Percentiles rank a stretch among this genome's conserved stretches.
Evolutionary conservation across 805 yeast genomes (phyloP).

Genomic region (Wickerhamiella lipophila): DNA sequence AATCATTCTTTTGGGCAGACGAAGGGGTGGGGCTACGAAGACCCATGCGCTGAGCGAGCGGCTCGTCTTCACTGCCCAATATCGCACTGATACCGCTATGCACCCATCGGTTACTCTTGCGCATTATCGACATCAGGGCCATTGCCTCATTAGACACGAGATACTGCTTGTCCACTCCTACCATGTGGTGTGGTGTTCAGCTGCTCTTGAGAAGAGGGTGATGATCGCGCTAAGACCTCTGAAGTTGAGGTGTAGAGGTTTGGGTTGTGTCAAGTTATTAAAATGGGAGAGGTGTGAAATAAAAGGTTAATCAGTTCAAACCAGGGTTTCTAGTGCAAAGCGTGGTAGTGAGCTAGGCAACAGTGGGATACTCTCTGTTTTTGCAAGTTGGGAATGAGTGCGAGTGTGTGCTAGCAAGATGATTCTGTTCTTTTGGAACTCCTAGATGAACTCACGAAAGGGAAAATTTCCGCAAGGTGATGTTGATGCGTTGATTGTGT

Average conservation of each 20-base stretch:
- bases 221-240: background rate
- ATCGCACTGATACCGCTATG: slow-evolving; percentile 78
- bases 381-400: too few relatives aligned
- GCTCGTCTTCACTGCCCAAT: slow-evolving; percentile 47
- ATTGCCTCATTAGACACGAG: slow-evolving; percentile 83
- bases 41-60: slow-evolving; percentile 28
- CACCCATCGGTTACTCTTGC: slow-evolving; percentile 66
- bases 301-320: too few relatives aligned
- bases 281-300: too few relatives aligned
- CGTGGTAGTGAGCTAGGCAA: too few relatives aligned
- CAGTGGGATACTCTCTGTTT: too few relatives aligned
- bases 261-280: too few relatives aligned
- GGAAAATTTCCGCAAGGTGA: too few relatives aligned
- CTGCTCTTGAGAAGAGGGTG: background rate
- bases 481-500: too few relatives aligned
- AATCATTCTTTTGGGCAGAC: slow-evolving; percentile 34
- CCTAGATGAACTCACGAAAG: too few relatives aligned
- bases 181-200: slow-evolving; percentile 5
- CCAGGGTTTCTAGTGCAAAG: too few relatives aligned
- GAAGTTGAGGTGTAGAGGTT: background rate
- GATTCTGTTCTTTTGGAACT: too few relatives aligned
- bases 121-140: slow-evolving; percentile 74
- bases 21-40: slow-evolving; percentile 19
- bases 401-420: too few relatives aligned
- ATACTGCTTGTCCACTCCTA: slow-evolving; percentile 30